Evolutionary conservation across 768 basidiomycete genomes (phyloP), one percentile per base, ranked within the genome.

Genomic region (Coprinopsis strossmayeri): DNA sequence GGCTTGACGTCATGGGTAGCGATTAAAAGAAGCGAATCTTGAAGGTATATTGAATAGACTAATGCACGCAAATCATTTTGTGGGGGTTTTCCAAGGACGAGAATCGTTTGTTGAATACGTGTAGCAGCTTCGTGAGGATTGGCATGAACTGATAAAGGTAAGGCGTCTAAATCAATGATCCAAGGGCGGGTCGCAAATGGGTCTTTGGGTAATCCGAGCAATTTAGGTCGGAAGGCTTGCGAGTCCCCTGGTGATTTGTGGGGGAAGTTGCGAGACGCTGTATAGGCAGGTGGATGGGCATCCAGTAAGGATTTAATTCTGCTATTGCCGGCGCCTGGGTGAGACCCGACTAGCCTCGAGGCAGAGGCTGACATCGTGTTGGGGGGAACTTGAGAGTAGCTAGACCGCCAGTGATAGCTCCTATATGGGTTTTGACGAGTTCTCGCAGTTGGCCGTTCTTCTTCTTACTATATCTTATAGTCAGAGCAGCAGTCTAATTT

Each of bases 71-170:
- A 58, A 51, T 71, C 71, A 11, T 58, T 46, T 15, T 52, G 49
- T 0, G 59, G 50, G 0, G 72, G 70, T 2, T 68, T 69, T 46
- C 71, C 71, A 24, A 74, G 63, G 27, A 73, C 50, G 53, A 75
- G 67, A 35, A 75, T 51, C n/a, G 42, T 45, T 20, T 45, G 43
- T 13, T 23, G 25, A 3, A 30, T 15, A 18, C 43, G 43, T 18
- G 43, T 25, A 10, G 35, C 5, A 10, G 5, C 17, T 15, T 32
- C 30, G 30, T 32, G 7, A 15, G 30, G 30, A 38, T n/a, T n/a
- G n/a, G n/a, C n/a, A n/a, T n/a, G n/a, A n/a, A n/a, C n/a, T n/a
- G n/a, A n/a, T 9, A 26, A 10, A 5, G 40, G 40, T 7, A 42
- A 18, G 11, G 24, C 40, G 40, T 42, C 40, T 5, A 42, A 42